Evolutionary conservation across 2,329 filamentous ascomycete genomes (phyloP).

Genomic region (Neocatenulostroma microsporum): DNA sequence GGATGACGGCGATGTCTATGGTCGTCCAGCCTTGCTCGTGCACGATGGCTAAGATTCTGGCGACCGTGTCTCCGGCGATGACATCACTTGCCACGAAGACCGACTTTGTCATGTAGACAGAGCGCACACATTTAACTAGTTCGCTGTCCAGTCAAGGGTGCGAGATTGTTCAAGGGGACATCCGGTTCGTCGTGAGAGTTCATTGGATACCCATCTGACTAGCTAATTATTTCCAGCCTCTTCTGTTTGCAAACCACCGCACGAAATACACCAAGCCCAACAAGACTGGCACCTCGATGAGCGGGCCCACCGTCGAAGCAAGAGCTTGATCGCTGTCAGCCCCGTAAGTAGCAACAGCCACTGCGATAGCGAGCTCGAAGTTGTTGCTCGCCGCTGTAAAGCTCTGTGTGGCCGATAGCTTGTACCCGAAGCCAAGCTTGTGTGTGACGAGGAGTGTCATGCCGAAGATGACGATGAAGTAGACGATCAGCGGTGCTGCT

Average conservation of each 20-base stretch:
- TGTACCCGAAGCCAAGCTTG: constrained; percentile 63
- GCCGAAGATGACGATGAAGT: constrained; percentile 69
- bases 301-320: constrained; percentile 70
- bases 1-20: too few relatives aligned
- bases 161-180: too few relatives aligned
- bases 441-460: constrained; percentile 54
- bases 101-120: too few relatives aligned
- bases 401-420: constrained; percentile 63
- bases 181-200: too few relatives aligned
- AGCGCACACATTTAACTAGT: too few relatives aligned
- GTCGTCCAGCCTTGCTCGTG: too few relatives aligned
- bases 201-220: too few relatives aligned
- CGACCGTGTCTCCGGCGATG: too few relatives aligned
- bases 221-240: constrained; percentile 8
- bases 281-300: constrained; percentile 78
- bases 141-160: too few relatives aligned
- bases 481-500: constrained; percentile 68
- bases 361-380: constrained; percentile 82
- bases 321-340: constrained; percentile 69
- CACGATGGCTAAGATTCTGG: too few relatives aligned
- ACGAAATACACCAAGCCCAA: constrained; percentile 56
- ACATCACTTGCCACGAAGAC: too few relatives aligned
- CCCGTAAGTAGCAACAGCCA: constrained; percentile 72
- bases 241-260: constrained; percentile 7
- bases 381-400: constrained; percentile 88